Conservation (phyloP, 352 stramenopile species). For the Phytophthora nicotianae region DNA sequence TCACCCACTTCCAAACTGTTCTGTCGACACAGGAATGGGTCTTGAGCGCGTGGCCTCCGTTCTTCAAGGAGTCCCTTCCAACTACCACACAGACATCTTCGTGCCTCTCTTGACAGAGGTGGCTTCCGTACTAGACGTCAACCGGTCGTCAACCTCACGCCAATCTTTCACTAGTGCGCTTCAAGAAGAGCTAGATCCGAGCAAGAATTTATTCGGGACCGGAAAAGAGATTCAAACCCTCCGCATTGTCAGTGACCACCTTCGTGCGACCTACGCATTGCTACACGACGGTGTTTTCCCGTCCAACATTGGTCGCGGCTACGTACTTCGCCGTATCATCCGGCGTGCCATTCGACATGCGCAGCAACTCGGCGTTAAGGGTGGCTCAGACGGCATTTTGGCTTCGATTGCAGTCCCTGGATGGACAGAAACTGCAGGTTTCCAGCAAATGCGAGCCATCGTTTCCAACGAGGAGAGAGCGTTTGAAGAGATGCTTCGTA, state of each 20-base stretch:
- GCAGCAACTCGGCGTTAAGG: conserved; percentile 59
- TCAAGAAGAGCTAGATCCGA: conserved; percentile 51
- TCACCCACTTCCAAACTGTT: conserved; percentile 87
- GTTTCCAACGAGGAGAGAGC: conserved; percentile 73
- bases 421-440: conserved; percentile 40
- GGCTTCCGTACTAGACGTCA: conserved; percentile 51
- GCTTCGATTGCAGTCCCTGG: conserved; percentile 55
- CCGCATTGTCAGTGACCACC: conserved; percentile 95
- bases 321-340: conserved; percentile 95
- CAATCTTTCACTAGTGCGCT: conserved; percentile 47
- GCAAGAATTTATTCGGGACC: conserved; percentile 48
- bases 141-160: conserved; percentile 8
- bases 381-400: conserved; percentile 41
- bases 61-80: conserved; percentile 93
- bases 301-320: conserved; percentile 95
- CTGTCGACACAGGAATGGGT: conserved; percentile 98
- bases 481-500: conserved; percentile 75
- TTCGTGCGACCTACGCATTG: conserved; percentile 94
- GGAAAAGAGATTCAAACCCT: conserved; percentile 64
- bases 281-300: conserved; percentile 95
- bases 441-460: conserved; percentile 69
- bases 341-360: conserved; percentile 85
- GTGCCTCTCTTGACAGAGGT: conserved; percentile 83
- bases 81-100: conserved; percentile 98
- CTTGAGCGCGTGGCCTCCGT: conserved; percentile 96